phyloP scores from a whole-genome alignment of 306 rosid genomes.

The Arachis hypogaea region DNA sequence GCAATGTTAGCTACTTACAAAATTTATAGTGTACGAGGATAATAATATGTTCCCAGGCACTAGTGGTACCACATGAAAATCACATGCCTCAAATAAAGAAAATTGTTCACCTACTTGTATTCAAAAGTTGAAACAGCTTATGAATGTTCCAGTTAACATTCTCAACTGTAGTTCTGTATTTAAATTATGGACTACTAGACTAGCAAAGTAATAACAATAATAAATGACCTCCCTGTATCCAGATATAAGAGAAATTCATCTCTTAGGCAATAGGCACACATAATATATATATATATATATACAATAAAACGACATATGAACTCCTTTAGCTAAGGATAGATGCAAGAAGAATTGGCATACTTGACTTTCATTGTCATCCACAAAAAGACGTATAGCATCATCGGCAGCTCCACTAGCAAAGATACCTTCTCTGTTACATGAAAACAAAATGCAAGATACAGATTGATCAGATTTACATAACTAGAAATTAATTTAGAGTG shows the following conservation, averaged over 20 bases:
- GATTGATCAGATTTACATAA: conserved; percentile 27
- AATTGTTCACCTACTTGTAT: conserved; percentile 16
- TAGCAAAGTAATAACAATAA: conserved; percentile 5
- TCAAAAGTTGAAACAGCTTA: conserved; percentile 9
- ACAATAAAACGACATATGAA: conserved; percentile 13
- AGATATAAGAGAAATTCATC: conserved; percentile 17
- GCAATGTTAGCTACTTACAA: conserved; percentile 9
- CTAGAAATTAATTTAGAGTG: background rate
- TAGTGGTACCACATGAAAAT: conserved; percentile 18
- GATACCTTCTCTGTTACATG: conserved; percentile 72
- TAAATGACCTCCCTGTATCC: conserved; percentile 8
- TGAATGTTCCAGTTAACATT: conserved; percentile 24
- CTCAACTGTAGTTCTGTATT: conserved; percentile 27
- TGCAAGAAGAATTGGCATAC: conserved; percentile 46
- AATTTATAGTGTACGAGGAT: conserved; percentile 16
- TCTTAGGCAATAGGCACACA: conserved; percentile 6
- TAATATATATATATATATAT: background rate
- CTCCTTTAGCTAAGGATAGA: conserved; percentile 10
- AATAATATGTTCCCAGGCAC: conserved; percentile 22
- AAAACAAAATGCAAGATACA: conserved; percentile 39
- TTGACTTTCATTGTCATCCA: conserved; percentile 60
- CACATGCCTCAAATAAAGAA: conserved; percentile 16
- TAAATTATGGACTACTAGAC: background rate
- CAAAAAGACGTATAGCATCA: conserved; percentile 79
- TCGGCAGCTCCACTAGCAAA: conserved; percentile 99